These are phyloP conservation scores for Staphylotrichum tortipilum DNA, from an alignment of 495 filamentous ascomycete genomes.

Conservation along the genomic window DNA sequence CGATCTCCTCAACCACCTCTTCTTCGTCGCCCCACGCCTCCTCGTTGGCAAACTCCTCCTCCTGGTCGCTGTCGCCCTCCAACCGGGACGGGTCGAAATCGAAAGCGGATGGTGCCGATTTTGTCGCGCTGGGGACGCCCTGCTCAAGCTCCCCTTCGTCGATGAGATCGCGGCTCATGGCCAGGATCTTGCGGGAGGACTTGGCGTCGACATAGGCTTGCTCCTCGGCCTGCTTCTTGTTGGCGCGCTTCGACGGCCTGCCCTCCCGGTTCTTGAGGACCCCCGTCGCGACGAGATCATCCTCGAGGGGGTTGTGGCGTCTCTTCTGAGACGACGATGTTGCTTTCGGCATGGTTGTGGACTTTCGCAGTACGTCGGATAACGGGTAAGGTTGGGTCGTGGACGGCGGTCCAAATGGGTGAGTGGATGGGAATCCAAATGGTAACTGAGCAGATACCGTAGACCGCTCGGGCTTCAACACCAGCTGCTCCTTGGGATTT, in stretches of 20 bases:
- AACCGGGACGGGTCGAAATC: conserved; percentile 36
- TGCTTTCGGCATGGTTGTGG: conserved; percentile 44
- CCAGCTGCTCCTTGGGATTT: conserved; percentile 5
- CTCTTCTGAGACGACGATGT: conserved; percentile 30
- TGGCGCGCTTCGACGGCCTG: conserved; percentile 48
- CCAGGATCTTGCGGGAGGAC: conserved; percentile 76
- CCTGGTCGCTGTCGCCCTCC: conserved; percentile 22
- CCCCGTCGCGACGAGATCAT: conserved; percentile 60
- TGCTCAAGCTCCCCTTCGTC: conserved; percentile 53
- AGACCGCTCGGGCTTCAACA: conserved; percentile 2
- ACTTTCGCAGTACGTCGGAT: not conserved
- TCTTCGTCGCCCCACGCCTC: conserved; percentile 62
- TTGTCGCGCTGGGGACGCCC: conserved; percentile 6
- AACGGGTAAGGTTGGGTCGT: not conserved
- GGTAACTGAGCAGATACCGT: not conserved
- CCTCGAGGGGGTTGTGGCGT: conserved; percentile 64
- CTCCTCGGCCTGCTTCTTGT: conserved; percentile 50
- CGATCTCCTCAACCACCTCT: conserved; percentile 64
- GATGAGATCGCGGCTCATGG: conserved; percentile 72
- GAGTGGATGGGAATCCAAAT: not conserved
- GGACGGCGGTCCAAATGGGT: no score
- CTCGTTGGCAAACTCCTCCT: conserved; percentile 43
- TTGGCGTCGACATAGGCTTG: conserved; percentile 75
- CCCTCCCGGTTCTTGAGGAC: conserved; percentile 46
- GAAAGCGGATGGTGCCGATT: conserved; percentile 28